These are phyloP conservation scores for Corylus heterophylla DNA, from an alignment of 306 rosid genomes.

Conservation along the genomic window DNA sequence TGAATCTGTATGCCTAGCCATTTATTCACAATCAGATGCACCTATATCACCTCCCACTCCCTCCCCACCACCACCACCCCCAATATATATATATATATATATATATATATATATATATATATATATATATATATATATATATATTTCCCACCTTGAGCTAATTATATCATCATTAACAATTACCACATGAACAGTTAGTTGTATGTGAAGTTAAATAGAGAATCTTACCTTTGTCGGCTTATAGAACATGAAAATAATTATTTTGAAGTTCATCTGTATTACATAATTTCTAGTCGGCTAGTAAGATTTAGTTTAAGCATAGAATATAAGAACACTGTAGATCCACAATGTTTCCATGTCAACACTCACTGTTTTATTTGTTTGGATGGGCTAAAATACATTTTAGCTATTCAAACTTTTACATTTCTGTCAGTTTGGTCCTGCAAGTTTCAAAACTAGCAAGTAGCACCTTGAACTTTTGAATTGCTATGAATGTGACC, in stretches of 20 bases:
- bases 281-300: not conserved
- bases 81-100: too few relatives aligned
- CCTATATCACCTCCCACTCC: too few relatives aligned
- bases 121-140: too few relatives aligned
- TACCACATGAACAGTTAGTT: not conserved
- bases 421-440: not conserved
- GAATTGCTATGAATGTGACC: not conserved
- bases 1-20: not conserved
- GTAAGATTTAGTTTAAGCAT: not conserved
- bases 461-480: not conserved
- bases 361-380: not conserved
- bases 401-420: not conserved
- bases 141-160: too few relatives aligned
- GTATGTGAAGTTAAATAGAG: not conserved
- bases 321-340: not conserved
- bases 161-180: not conserved
- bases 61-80: too few relatives aligned
- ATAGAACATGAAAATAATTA: not conserved
- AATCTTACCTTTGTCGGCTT: not conserved
- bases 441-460: not conserved
- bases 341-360: not conserved
- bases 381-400: not conserved
- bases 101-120: too few relatives aligned
- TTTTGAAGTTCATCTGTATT: not conserved
- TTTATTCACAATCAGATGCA: too few relatives aligned